phyloP scores from a whole-genome alignment of 768 basidiomycete species.

The Phaeotremella skinneri region DNA sequence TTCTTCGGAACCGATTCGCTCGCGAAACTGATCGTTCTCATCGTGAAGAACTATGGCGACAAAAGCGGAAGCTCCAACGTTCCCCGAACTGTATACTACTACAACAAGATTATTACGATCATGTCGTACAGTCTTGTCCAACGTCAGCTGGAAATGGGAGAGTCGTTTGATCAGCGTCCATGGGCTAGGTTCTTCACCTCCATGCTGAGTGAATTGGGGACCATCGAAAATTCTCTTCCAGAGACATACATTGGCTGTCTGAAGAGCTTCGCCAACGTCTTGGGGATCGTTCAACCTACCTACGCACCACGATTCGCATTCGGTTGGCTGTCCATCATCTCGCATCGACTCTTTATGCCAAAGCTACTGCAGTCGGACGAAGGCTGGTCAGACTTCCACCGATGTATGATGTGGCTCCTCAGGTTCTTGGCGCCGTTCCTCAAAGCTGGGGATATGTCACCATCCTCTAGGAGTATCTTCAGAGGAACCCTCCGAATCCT shows the following conservation, averaged over 20 bases:
- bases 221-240: conserved; percentile 79
- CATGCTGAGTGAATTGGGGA: conserved; percentile 83
- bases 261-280: conserved; percentile 84
- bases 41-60: conserved; percentile 99
- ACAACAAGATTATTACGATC: conserved; percentile 95
- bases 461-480: conserved; percentile 80
- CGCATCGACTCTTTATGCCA: conserved; percentile 96
- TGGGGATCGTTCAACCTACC: conserved; percentile 91
- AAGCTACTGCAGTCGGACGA: conserved; percentile 84
- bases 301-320: conserved; percentile 98
- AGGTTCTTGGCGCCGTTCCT: conserved; percentile 92
- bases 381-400: conserved; percentile 97
- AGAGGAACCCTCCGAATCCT: conserved; percentile 85
- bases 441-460: conserved; percentile 67
- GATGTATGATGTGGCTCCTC: conserved; percentile 86
- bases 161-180: conserved; percentile 90
- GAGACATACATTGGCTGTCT: conserved; percentile 74
- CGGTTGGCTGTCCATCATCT: conserved; percentile 95
- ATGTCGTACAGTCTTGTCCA: conserved; percentile 93
- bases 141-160: conserved; percentile 88
- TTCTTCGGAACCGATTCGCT: conserved; percentile 95
- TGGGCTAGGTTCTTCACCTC: conserved; percentile 99
- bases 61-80: conserved; percentile 83
- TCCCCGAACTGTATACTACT: conserved; percentile 91
- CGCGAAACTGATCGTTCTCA: conserved; percentile 90